Conservation (phyloP, 208 protist species). For the Naegleria fowleri region DNA sequence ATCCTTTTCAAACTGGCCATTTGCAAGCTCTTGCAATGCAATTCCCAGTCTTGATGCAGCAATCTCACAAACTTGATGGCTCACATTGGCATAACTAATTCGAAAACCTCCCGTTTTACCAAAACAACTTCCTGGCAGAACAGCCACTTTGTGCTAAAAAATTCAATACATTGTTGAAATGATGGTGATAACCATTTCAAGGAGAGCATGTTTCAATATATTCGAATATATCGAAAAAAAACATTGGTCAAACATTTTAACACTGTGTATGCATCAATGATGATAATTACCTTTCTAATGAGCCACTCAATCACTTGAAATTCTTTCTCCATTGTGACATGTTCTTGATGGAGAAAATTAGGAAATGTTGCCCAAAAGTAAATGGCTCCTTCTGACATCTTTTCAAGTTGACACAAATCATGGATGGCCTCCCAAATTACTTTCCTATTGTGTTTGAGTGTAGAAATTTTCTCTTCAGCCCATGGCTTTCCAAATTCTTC, state of each 20-base stretch:
- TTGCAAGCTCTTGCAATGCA: neutral
- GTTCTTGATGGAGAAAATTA: neutral
- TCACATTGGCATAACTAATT: neutral
- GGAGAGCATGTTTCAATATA: no score
- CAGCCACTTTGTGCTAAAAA: neutral
- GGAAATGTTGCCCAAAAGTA: neutral
- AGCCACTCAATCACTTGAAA: constrained; percentile 14
- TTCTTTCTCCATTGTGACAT: neutral
- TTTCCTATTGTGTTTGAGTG: neutral
- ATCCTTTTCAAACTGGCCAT: neutral
- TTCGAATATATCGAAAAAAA: no score
- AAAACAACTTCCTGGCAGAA: neutral
- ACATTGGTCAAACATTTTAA: no score
- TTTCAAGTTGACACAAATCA: neutral
- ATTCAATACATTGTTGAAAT: no score
- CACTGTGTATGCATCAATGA: no score
- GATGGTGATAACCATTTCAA: no score
- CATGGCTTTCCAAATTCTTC: neutral
- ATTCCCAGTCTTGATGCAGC: neutral
- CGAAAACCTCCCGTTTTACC: neutral
- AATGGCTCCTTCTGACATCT: neutral
- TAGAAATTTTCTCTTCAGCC: neutral
- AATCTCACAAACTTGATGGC: neutral
- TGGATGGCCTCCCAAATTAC: neutral
- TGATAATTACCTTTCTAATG: neutral